Percentiles rank a stretch among this genome's conserved stretches.
Conservation (phyloP, 129 eudicot genomes). For the Artemisia tridentata region DNA sequence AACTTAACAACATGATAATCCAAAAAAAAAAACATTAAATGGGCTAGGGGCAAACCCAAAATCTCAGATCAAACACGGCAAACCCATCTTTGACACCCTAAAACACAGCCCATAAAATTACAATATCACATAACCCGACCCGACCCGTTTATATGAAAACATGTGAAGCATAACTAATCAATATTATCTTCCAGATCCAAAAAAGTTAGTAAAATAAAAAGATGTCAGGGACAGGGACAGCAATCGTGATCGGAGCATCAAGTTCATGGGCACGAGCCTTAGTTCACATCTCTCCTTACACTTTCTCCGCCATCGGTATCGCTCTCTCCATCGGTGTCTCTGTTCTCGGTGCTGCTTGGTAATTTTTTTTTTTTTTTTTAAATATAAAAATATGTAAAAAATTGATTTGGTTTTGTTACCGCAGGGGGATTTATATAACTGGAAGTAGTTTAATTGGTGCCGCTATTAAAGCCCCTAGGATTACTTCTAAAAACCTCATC, state of each 20-base stretch:
- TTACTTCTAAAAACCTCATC: constrained; percentile 81
- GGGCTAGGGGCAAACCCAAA: too few species aligned
- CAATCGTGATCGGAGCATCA: constrained; percentile 50
- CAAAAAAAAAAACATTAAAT: too few species aligned
- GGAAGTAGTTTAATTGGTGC: constrained; percentile 96
- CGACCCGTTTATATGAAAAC: too few species aligned
- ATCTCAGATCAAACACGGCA: too few species aligned
- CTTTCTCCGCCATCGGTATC: constrained; percentile 88
- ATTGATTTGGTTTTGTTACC: background rate
- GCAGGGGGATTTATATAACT: constrained; percentile 81
- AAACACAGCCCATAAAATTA: too few species aligned
- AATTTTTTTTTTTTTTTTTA: constrained; percentile 11
- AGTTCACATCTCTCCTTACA: constrained; percentile 82
- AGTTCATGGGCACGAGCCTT: constrained; percentile 93
- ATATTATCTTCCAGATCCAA: too few species aligned
- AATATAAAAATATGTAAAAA: too few species aligned
- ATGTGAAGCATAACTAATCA: too few species aligned
- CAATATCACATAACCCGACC: too few species aligned
- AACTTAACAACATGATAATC: too few species aligned
- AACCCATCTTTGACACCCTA: too few species aligned
- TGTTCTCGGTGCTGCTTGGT: constrained; percentile 99
- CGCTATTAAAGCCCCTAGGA: constrained; percentile 88
- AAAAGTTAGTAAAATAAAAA: too few species aligned
- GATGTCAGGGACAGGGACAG: constrained; percentile 40
- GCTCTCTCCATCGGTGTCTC: constrained; percentile 94